Base-by-base conservation (phyloP, 768 basidiomycete species). In the Pisolithus tinctorius region DNA sequence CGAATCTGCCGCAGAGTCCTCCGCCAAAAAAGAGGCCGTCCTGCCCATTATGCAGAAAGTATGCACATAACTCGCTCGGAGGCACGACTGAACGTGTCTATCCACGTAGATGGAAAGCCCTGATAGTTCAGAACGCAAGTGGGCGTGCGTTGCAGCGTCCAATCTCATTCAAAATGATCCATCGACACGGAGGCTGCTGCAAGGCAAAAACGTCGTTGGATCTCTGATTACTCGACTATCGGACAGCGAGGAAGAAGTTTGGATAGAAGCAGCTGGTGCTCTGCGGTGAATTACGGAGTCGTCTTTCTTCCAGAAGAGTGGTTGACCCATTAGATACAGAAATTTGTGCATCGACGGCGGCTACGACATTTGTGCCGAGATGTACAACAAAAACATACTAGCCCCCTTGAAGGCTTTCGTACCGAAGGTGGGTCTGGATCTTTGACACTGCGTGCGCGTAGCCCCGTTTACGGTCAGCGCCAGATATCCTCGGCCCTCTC, bases 61-160 rank as follows among this genome's bases (percentile, higher is more conserved):
- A 46, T 51, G 50, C 63, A 55, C 31, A 30, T 27, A 8, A 20
- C 17, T 30, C 53, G 26, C 30, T 30, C 26, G 4, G 38, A 9
- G 20, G 13, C 23, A 8, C 48, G 26, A 16, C 48, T 42, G 40
- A 50, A 45, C 47, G 43, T 39, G 38, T 27, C 50, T 52, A 29
- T 42, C 45, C 44, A 44, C 26, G 14, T 57, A 91, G 88, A 83
- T 93, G 77, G 80, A 83, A 60, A 83, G 84, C 65, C 59, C 81
- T 5, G 91, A 95, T 58, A 75, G 79, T 7, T 70, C 77, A 1
- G 94, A 97, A 57, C 81, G 94, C 48, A 90, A 91, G 64, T 96
- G 92, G 93, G 92, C 93, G 4, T 95, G 93, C 65, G 92, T 93
- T 23, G 93, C 93, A 1, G 87, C 95, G n/a, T 93, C 90, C 10